phyloP scores from a whole-genome alignment of 2,329 filamentous ascomycete genomes.

The Fusarium cyanostomum region DNA sequence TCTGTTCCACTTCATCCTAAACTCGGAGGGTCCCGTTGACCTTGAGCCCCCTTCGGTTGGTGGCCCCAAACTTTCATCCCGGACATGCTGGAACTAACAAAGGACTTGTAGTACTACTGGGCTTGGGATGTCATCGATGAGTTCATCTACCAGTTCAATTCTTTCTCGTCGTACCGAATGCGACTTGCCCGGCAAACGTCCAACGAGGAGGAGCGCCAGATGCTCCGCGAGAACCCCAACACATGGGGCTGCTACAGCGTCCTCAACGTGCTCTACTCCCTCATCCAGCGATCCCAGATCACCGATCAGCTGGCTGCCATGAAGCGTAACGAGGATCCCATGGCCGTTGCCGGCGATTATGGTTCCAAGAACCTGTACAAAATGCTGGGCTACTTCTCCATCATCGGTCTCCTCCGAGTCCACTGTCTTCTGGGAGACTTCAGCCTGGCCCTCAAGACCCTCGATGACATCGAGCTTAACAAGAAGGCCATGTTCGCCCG shows the following conservation, averaged over 20 bases:
- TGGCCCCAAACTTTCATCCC: conserved; percentile 40
- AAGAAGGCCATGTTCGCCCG: conserved; percentile 99
- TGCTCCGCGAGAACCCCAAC: conserved; percentile 96
- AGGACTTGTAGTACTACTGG: conserved; percentile 84
- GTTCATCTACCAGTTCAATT: conserved; percentile 99
- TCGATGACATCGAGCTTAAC: conserved; percentile 99
- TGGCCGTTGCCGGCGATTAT: conserved; percentile 91
- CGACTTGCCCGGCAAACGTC: conserved; percentile 83
- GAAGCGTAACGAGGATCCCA: conserved; percentile 91
- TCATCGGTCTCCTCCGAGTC: conserved; percentile 94
- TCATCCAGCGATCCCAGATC: conserved; percentile 98
- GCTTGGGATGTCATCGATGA: conserved; percentile 99
- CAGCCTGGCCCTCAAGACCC: conserved; percentile 96
- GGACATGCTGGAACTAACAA: conserved; percentile 31
- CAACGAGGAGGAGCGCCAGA: conserved; percentile 91
- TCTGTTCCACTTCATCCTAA: conserved; percentile 98
- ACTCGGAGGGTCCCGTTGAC: conserved; percentile 98
- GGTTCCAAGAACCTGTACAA: conserved; percentile 93
- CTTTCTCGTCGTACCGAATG: conserved; percentile 96
- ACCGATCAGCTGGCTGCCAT: conserved; percentile 95
- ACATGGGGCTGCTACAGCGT: conserved; percentile 99
- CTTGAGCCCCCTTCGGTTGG: conserved; percentile 94
- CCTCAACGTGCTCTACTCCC: conserved; percentile 97
- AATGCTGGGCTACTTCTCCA: conserved; percentile 99
- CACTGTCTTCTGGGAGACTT: conserved; percentile 98